These are phyloP conservation scores for Ophiognomonia clavigignenti-juglandacearum DNA, from an alignment of 2,329 filamentous ascomycete genomes.

Conservation along the genomic window DNA sequence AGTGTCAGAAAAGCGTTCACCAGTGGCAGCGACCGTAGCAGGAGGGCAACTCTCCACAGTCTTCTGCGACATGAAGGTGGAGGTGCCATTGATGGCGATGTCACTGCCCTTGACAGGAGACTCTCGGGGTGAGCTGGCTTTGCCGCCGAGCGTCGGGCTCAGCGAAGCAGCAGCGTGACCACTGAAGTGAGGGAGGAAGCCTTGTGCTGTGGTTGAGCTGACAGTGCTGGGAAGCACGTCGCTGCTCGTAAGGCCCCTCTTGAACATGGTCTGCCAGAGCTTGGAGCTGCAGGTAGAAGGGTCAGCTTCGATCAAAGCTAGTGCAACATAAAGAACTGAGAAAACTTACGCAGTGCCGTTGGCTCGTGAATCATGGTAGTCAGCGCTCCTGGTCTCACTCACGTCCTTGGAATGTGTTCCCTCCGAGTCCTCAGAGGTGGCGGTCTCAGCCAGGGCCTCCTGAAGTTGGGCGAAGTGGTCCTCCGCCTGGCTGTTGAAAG, in stretches of 20 bases:
- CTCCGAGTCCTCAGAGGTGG: slow-evolving; percentile 1
- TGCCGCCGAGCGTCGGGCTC: slow-evolving; percentile 22
- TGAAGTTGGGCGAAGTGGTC: slow-evolving; percentile 16
- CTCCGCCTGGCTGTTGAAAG: slow-evolving; percentile 22
- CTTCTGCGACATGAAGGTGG: slow-evolving; percentile 29
- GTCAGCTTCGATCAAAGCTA: background rate
- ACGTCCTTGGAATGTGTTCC: slow-evolving; percentile 8
- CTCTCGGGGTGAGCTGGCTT: slow-evolving; percentile 16
- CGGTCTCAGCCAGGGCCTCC: slow-evolving; percentile 11
- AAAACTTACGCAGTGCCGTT: slow-evolving; percentile 12
- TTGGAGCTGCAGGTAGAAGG: slow-evolving; percentile 29
- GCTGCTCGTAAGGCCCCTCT: slow-evolving; percentile 44
- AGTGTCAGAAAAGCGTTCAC: slow-evolving; percentile 20
- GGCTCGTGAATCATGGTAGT: slow-evolving; percentile 14
- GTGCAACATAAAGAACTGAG: background rate
- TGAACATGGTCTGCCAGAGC: slow-evolving; percentile 47
- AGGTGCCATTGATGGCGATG: slow-evolving; percentile 12
- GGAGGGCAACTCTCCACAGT: slow-evolving; percentile 21
- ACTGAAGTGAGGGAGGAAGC: slow-evolving; percentile 48
- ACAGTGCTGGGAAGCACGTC: slow-evolving; percentile 35
- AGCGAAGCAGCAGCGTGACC: slow-evolving; percentile 45
- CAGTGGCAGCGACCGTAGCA: slow-evolving; percentile 10
- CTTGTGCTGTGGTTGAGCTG: slow-evolving; percentile 49
- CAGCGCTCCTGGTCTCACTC: slow-evolving; percentile 13
- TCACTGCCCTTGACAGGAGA: slow-evolving; percentile 20